Evolutionary conservation across 2,329 filamentous ascomycete species (phyloP), one percentile per base, ranked within the genome.

Genomic region (Calonectria pauciramosa): DNA sequence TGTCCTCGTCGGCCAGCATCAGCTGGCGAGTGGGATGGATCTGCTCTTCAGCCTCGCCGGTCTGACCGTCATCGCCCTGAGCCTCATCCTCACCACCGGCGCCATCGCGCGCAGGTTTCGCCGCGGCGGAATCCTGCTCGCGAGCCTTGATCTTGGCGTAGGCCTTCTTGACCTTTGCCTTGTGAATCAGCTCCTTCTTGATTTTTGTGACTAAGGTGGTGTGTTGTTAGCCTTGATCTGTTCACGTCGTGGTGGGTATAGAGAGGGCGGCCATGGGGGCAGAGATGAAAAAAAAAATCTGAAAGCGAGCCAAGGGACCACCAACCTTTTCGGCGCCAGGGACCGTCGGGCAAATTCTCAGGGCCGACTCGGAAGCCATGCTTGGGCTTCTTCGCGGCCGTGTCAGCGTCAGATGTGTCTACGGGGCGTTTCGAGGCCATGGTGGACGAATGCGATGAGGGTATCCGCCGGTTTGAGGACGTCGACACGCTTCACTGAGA

Each of bases 141-240:
- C 82, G 81, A 7, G 84, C 92, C 85, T 96, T 96, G 77, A 98
- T 88, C 85, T 98, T 98, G 76, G 94, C 94, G 83, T 98, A 98
- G 52, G 94, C 91, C 85, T 98, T 98, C 86, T 96, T 97, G 76
- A 98, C 90, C 86, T 98, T 98, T 75, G 96, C 96, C 84, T 97
- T 97, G 85, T 96, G 92, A 81, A 99, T 98, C 71, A 98, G 88
- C 78, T 94, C 92, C 78, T 94, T 91, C 86, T 99, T 99, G 82
- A 98, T 97, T 85, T 96, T 96, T 85, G 95, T 92, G 72, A 94
- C 95, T 96, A 32, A 20, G 26, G 41, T 30, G 64, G 59, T 59
- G 60, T 69, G 32, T 47, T 72, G 76, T 82, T 47, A 82, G 78
- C 74, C 38, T 20, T 72, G 59, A 59, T 54, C 26, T 44, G 44